Conservation (phyloP, 352 stramenopile species). For the Hyaloperonospora arabidopsidis region DNA sequence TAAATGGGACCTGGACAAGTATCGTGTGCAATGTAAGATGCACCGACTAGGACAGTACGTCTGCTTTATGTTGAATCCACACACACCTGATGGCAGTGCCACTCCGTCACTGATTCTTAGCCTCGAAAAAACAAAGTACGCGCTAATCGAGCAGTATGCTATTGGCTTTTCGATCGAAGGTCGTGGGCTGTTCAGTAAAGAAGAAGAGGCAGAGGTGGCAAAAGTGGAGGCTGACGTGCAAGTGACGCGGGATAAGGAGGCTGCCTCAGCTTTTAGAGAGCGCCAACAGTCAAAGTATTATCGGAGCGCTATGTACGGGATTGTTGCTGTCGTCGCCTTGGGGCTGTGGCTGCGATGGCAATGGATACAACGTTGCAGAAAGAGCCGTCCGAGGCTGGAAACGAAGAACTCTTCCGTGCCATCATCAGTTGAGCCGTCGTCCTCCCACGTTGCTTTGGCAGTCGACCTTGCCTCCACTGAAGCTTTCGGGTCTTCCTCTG, state of each 20-base stretch:
- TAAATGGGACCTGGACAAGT: conserved; percentile 55
- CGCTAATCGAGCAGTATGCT: conserved; percentile 53
- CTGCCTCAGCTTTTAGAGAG: conserved; percentile 22
- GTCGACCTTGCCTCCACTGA: conserved; percentile 19
- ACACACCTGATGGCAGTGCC: conserved; percentile 25
- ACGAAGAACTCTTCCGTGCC: conserved; percentile 15
- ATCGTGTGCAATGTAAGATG: conserved; percentile 59
- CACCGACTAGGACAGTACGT: conserved; percentile 48
- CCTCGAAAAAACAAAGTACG: conserved; percentile 48
- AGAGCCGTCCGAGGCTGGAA: conserved; percentile 19
- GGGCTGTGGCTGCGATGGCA: conserved; percentile 30
- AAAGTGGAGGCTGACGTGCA: conserved; percentile 41
- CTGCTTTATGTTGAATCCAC: conserved; percentile 56
- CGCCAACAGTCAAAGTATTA: conserved; percentile 20
- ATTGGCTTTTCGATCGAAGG: conserved; percentile 77
- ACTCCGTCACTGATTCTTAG: conserved; percentile 53
- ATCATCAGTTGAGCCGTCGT: conserved; percentile 3
- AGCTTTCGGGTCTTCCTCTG: conserved; percentile 21
- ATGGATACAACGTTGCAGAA: conserved; percentile 25
- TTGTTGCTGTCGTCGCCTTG: conserved; percentile 16
- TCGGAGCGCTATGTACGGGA: conserved; percentile 16
- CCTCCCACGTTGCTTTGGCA: conserved; percentile 18
- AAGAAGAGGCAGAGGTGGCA: conserved; percentile 51
- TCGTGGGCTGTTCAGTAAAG: conserved; percentile 39
- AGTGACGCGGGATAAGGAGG: conserved; percentile 28